Base-by-base conservation (phyloP, 2,329 filamentous ascomycete species). In the Microdochium trichocladiopsis region DNA sequence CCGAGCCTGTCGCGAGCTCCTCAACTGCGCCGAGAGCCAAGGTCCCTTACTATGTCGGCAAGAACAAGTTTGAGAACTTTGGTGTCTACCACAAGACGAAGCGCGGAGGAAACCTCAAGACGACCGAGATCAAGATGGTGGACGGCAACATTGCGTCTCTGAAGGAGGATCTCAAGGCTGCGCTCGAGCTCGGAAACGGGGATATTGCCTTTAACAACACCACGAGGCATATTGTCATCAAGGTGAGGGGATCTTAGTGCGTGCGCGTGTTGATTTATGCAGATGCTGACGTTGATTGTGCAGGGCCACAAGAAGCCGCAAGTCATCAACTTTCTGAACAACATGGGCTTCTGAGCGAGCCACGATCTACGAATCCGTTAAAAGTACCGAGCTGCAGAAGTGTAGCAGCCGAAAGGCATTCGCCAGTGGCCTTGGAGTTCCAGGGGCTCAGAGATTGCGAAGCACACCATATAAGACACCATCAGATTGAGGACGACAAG, bases 121-220 rank as follows among this genome's bases (percentile, higher is more conserved):
- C 88, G 61, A 95, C 93, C 4, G 69, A 82, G 52, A 72, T 99
- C 52, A 87, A 90, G 67, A 91, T 88, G 69, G 79, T 93, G 49
- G 83, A 90, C 53, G 94, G 94, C 16, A 80, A 95, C 65, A 63
- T 83, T 49, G 68, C 73, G 28, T 78, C 74, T 2, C 66, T 97
- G 57, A 76, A 81, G 55, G 69, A 78, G 33, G 86, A 91, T 59
- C 65, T 97, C 52, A 71, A 75, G 36, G 63, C 70, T 21, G 78
- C 75, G 11, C 67, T 96, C 55, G 70, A 74, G 1, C 63, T 93
- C 43, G 69, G 77, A 23, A 64, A 75, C 49, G 72, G 79, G 14
- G 72, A 83, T 6, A 73, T 85, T 43, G 72, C 67, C 56, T 57
- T 83, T 47, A 82, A 82, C 58, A 72, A 72, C 21, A 71, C 86